phyloP scores from a whole-genome alignment of 495 filamentous ascomycete species.

The Annulohypoxylon maeteangense region DNA sequence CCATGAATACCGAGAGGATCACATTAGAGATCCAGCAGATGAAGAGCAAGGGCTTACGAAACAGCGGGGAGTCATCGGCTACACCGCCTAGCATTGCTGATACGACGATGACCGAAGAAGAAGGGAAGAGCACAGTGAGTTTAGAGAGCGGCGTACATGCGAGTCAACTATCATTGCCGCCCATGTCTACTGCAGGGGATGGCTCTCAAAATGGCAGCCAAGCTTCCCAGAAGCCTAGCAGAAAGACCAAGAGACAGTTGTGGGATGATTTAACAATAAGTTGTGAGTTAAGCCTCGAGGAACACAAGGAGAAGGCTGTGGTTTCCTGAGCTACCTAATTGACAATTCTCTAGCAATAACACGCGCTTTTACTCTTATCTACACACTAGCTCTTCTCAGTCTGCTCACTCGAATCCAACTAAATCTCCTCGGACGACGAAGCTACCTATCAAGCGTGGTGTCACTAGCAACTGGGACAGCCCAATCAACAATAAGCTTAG shows the following conservation, averaged over 20 bases:
- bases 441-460: conserved; percentile 94
- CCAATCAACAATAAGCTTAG: conserved; percentile 74
- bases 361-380: conserved; percentile 87
- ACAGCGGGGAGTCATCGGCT: conserved; percentile 69
- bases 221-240: conserved; percentile 59
- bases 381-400: conserved; percentile 87
- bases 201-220: conserved; percentile 53
- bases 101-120: conserved; percentile 72
- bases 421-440: conserved; percentile 93
- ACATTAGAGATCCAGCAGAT: conserved; percentile 93
- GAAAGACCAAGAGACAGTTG: conserved; percentile 87
- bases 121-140: conserved; percentile 79
- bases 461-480: conserved; percentile 79
- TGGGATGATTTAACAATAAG: conserved; percentile 98
- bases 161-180: conserved; percentile 72
- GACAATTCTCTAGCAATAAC: conserved; percentile 79
- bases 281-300: conserved; percentile 64
- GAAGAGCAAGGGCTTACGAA: conserved; percentile 77
- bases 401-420: conserved; percentile 96
- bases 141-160: conserved; percentile 82
- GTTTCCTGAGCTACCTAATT: conserved; percentile 45
- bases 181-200: conserved; percentile 45
- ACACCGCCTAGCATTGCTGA: conserved; percentile 76
- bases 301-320: neutral
- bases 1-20: conserved; percentile 87